Conservation (phyloP, 1,284 basidiomycete genomes). For the Crepidotus sp. region DNA sequence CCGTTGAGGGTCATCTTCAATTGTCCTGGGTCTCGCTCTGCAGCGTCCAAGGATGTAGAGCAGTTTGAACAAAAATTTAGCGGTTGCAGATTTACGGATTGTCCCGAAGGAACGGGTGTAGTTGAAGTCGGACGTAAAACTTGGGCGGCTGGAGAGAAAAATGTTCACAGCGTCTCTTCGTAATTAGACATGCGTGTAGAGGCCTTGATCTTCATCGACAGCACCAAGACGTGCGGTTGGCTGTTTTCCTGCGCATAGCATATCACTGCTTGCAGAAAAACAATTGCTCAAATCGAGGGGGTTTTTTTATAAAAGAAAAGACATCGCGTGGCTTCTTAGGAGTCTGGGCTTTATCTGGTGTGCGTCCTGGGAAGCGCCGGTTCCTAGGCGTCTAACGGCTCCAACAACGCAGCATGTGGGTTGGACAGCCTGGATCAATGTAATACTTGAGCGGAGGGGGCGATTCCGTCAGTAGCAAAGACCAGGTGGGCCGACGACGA, state of each 20-base stretch:
- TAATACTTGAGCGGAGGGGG: background rate
- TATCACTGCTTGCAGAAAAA: too few species aligned
- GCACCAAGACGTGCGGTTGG: background rate
- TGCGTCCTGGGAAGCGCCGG: background rate
- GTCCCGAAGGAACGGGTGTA: background rate
- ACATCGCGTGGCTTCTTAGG: too few species aligned
- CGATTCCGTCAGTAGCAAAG: background rate
- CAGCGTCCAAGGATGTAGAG: background rate
- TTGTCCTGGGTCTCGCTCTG: background rate
- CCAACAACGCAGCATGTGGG: slow-evolving; percentile 2
- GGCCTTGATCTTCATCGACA: background rate
- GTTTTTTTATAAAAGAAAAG: too few species aligned
- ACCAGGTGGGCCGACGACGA: background rate
- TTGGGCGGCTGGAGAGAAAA: background rate
- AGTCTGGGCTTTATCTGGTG: background rate
- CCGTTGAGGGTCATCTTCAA: slow-evolving; percentile 1
- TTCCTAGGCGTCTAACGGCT: slow-evolving; percentile 3
- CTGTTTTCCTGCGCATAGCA: background rate
- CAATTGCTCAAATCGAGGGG: too few species aligned
- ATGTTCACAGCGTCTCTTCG: slow-evolving; percentile 11
- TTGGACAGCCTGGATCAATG: background rate
- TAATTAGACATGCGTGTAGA: slow-evolving; percentile 4
- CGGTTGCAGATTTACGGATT: background rate
- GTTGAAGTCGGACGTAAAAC: slow-evolving; percentile 1
- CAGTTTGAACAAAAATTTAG: background rate